Evolutionary conservation across 176 grass and related monocot genomes (phyloP).

Genomic region (Thinopyrum elongatum): DNA sequence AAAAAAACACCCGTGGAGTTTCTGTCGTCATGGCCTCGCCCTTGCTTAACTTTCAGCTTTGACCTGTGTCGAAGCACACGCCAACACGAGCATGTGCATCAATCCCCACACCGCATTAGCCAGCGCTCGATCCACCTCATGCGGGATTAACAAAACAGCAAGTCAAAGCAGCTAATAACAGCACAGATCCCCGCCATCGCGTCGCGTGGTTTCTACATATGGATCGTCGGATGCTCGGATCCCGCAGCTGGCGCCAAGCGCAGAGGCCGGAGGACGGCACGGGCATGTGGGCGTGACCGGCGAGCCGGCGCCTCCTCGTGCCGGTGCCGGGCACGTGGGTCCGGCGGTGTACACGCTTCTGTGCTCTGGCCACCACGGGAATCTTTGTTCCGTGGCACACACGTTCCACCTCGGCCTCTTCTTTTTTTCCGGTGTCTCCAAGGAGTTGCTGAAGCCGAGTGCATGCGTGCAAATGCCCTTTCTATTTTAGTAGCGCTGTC

Average conservation of each 20-base stretch:
- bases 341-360: slow-evolving; percentile 44
- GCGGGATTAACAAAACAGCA: slow-evolving; percentile 2
- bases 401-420: not conserved
- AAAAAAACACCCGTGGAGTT: not conserved
- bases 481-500: not conserved
- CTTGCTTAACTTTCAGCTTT: slow-evolving; percentile 31
- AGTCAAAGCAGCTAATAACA: slow-evolving; percentile 7
- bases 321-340: slow-evolving; percentile 48
- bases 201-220: not conserved
- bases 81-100: slow-evolving; percentile 40
- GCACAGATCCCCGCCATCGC: not conserved
- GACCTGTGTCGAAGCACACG: slow-evolving; percentile 31
- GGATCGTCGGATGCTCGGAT: slow-evolving; percentile 31
- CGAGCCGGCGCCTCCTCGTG: slow-evolving; percentile 47
- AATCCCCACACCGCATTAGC: not conserved
- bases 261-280: not conserved
- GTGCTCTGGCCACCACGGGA: slow-evolving; percentile 44
- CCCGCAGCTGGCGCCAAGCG: not conserved
- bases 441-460: slow-evolving; percentile 5
- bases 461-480: not conserved
- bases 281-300: slow-evolving; percentile 55
- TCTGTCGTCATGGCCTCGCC: not conserved
- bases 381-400: slow-evolving; percentile 67
- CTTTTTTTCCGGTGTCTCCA: not conserved
- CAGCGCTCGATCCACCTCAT: not conserved